Evolutionary conservation across 495 filamentous ascomycete species (phyloP), one percentile per base, ranked within the genome.

Genomic region (Penicillium desertorum): DNA sequence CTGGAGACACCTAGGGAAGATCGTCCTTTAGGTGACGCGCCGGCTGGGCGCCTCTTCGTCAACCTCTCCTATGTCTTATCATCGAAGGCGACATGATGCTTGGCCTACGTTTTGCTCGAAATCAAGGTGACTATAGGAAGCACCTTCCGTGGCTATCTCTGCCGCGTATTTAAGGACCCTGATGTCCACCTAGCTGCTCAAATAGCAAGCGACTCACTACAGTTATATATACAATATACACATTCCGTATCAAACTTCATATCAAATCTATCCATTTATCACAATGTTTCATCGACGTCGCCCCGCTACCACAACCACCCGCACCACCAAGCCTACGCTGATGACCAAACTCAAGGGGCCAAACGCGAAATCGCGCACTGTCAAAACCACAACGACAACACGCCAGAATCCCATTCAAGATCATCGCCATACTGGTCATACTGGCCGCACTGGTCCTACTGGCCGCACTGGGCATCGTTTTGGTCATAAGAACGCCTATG

Each of bases 241-340:
- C n/a, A 30, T 23, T 12, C 11, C 6, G 50, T 45, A 11, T 30
- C 23, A 42, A 36, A 56, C 43, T 11, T 8, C n/a, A 56, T 30
- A 14, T 23, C 22, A 23, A 30, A 11, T 34, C 19, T n/a, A 6
- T 25, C 25, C 23, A 44, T 20, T 25, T 11, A 8, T 46, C 53
- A 71, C 46, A 54, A 71, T 71, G 68, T 69, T 71, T 46, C 61
- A 63, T 27, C 68, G 63, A 42, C 54, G 61, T 53, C 56, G 63
- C 45, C 68, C 62, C 20, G 56, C 63, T 29, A 64, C 56, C n/a
- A 65, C 59, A 32, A 68, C 64, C 19, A 71, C 68, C 70, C 48
- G 70, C 47, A 30, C 81, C 65, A 59, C 78, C 76, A 68, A 88
- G 83, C 66, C 86, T 59, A 19, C 60, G 1, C 48, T 73, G 20